phyloP scores from a whole-genome alignment of 495 filamentous ascomycete genomes.

The Lineolata rhizophorae region DNA sequence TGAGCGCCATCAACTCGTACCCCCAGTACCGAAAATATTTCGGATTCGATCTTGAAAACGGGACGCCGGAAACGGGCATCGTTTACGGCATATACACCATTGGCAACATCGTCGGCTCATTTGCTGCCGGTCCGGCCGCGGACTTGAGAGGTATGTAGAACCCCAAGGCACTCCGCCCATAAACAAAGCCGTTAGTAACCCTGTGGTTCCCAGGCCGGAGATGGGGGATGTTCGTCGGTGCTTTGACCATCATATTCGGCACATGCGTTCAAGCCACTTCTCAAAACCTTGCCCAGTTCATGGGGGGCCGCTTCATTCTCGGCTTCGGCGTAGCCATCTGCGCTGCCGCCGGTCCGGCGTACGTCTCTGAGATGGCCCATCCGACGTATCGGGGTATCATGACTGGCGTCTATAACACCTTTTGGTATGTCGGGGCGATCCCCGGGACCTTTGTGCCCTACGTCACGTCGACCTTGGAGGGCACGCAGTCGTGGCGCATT shows the following conservation, averaged over 20 bases:
- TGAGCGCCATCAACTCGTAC: slow-evolving; percentile 24
- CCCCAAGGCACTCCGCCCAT: slow-evolving; percentile 13
- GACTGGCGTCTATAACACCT: slow-evolving; percentile 32
- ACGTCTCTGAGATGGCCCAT: slow-evolving; percentile 54
- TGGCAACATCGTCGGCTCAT: slow-evolving; percentile 32
- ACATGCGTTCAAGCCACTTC: slow-evolving; percentile 31
- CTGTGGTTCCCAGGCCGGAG: slow-evolving; percentile 23
- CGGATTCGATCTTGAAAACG: slow-evolving; percentile 17
- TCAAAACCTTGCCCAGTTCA: slow-evolving; percentile 18
- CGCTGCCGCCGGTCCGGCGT: slow-evolving; percentile 47
- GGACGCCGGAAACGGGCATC: slow-evolving; percentile 25
- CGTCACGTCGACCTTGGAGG: slow-evolving; percentile 21
- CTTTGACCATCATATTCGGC: slow-evolving; percentile 36
- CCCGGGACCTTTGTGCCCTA: slow-evolving; percentile 25
- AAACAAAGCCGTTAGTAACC: not conserved
- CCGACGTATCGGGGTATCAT: slow-evolving; percentile 47
- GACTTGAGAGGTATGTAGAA: slow-evolving; percentile 7
- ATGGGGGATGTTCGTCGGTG: slow-evolving; percentile 41
- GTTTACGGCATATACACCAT: slow-evolving; percentile 36
- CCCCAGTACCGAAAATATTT: slow-evolving; percentile 22
- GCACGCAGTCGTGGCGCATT: slow-evolving; percentile 33
- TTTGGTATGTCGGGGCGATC: slow-evolving; percentile 36
- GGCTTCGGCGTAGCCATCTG: slow-evolving; percentile 51
- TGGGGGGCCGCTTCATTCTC: slow-evolving; percentile 33
- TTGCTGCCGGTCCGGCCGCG: slow-evolving; percentile 25